Percentiles rank a stretch among this genome's conserved stretches.
phyloP scores from a whole-genome alignment of 805 yeast species.

The Kregervanrija fluxuum region DNA sequence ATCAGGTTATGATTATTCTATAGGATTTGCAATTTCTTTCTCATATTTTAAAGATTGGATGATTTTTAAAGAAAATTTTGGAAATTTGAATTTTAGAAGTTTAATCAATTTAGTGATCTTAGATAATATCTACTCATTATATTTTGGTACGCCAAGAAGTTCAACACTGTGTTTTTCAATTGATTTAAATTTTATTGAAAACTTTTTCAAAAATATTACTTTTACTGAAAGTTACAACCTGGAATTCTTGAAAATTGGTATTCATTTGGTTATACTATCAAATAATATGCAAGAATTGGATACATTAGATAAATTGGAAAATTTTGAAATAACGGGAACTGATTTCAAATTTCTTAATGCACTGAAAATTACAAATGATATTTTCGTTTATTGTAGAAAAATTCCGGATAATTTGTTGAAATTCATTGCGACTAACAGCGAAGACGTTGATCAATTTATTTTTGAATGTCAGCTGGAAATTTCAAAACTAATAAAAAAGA shows the following conservation, averaged over 20 bases:
- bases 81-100: constrained; percentile 23
- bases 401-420: constrained; percentile 3
- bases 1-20: constrained; percentile 53
- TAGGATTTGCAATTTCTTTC: constrained; percentile 47
- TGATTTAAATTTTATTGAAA: constrained; percentile 12
- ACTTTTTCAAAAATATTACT: constrained; percentile 9
- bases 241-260: constrained; percentile 21
- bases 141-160: constrained; percentile 37
- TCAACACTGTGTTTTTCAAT: constrained; percentile 17
- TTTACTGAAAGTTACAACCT: constrained; percentile 6
- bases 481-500: constrained; percentile 21
- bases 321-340: constrained; percentile 12
- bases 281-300: constrained; percentile 11
- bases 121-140: constrained; percentile 45
- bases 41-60: constrained; percentile 54
- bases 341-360: constrained; percentile 22
- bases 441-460: constrained; percentile 20
- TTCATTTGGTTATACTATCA: constrained; percentile 17
- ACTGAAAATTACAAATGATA: constrained; percentile 18
- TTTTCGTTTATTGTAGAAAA: constrained; percentile 10
- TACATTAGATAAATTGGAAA: constrained; percentile 9
- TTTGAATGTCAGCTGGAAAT: constrained; percentile 26
- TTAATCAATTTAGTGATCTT: constrained; percentile 40
- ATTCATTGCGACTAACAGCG: neutral
- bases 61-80: constrained; percentile 30